Percentiles rank a stretch among this genome's conserved stretches.
Conservation (phyloP, 2,329 filamentous ascomycete species). For the Monilinia laxa region DNA sequence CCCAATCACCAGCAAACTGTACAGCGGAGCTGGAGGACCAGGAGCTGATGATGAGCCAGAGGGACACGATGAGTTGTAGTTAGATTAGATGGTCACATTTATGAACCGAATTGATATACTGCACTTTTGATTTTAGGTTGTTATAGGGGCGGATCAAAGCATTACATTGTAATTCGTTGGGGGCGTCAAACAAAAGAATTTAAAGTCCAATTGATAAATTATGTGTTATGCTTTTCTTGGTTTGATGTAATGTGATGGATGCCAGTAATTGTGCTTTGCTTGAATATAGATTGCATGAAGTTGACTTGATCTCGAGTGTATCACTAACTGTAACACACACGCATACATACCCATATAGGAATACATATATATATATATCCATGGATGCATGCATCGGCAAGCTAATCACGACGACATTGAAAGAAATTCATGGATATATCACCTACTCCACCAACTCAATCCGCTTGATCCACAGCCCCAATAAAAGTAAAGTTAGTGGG, state of each 20-base stretch:
- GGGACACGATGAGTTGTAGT: constrained; percentile 77
- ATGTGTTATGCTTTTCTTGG: not conserved
- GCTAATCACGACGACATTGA: too few species aligned
- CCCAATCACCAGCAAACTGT: constrained; percentile 98
- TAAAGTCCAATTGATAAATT: not conserved
- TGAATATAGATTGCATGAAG: not conserved
- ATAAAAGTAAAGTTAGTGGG: too few species aligned
- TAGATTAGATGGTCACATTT: constrained; percentile 7
- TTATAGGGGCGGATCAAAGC: constrained; percentile 10
- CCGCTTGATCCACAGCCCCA: too few species aligned
- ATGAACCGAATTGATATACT: constrained; percentile 8
- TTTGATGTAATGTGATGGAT: not conserved
- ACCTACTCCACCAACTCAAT: too few species aligned
- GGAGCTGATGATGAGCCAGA: constrained; percentile 68
- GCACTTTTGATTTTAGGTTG: constrained; percentile 1
- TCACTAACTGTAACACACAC: too few species aligned
- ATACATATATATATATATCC: too few species aligned
- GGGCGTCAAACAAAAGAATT: constrained; percentile 19
- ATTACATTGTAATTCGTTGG: constrained; percentile 14
- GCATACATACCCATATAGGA: too few species aligned
- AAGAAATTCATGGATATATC: too few species aligned
- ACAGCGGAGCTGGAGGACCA: constrained; percentile 64
- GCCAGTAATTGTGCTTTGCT: not conserved
- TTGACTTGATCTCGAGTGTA: too few species aligned
- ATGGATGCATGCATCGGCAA: too few species aligned